Evolutionary conservation across 495 filamentous ascomycete genomes (phyloP).

Genomic region (Niebla homalea): DNA sequence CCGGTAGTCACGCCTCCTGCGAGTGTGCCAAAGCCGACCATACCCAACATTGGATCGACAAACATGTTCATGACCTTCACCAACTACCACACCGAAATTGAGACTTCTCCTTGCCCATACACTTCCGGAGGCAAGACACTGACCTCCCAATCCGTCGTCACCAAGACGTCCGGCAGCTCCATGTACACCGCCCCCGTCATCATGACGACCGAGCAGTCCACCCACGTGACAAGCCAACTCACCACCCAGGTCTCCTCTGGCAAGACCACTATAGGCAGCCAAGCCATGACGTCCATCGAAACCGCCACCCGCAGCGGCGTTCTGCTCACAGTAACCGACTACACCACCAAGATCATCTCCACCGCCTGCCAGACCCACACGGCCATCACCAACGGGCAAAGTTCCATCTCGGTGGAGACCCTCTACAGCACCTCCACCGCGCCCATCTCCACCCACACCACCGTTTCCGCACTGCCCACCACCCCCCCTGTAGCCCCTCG

Average conservation of each 20-base stretch:
- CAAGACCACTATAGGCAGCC: background rate
- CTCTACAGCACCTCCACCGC: background rate
- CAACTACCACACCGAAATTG: no score
- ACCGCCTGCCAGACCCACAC: no score
- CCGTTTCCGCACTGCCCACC: background rate
- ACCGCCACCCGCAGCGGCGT: background rate
- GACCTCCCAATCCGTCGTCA: background rate
- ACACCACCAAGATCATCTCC: slow-evolving; percentile 1
- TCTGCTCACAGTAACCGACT: background rate
- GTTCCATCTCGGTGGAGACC: background rate
- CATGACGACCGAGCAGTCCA: background rate
- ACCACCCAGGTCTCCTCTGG: background rate
- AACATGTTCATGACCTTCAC: no score
- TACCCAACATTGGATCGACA: no score
- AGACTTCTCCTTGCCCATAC: no score
- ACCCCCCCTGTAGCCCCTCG: background rate
- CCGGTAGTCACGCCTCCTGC: no score
- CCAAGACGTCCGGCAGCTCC: background rate
- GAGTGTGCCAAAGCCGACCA: no score
- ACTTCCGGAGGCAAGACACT: background rate
- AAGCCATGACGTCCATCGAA: background rate
- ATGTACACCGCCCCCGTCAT: background rate
- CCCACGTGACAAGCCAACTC: background rate
- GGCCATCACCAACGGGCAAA: background rate
- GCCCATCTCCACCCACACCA: background rate